Evolutionary conservation across 2,329 filamentous ascomycete genomes (phyloP), one percentile per base, ranked within the genome.

Genomic region (Pezicula neosporulosa): DNA sequence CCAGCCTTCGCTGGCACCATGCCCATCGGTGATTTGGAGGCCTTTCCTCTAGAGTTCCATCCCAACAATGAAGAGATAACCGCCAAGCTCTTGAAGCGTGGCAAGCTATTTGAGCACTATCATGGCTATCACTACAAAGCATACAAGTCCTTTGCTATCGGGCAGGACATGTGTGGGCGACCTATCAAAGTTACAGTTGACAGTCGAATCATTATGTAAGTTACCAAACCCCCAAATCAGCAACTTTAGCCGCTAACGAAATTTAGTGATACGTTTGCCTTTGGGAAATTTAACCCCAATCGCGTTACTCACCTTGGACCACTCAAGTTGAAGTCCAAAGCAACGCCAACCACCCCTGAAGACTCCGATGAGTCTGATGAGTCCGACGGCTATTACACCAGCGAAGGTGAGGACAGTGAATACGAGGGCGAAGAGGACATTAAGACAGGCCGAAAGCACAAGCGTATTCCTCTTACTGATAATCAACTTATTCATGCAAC

Each of bases 71-170:
- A 71, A 0, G 62, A 60, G 5, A 61, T 77, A 3, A 64, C 57
- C 15, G 56, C 58, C 0, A 39, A 61, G 8, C 66, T 78, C 10
- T 56, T 68, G 2, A 66, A 67, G 44, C 69, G 76, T 4, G 77
- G 77, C 1, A 65, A 68, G 44, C 60, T 67, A 15, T 79, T 78
- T 38, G 73, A 77, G 62, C 59, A 60, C 8, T 69, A 77, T 1
- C 70, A 71, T 1, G 76, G 75, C 2, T 73, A 72, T 52, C 69
- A 76, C 53, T 78, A 76, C 64, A 77, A 76, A 62, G 62, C 70
- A 30, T 78, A 77, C 57, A 67, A 59, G 13, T 57, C 55, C 5
- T 56, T 60, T 36, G 51, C 55, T 3, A 50, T 57, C 21, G 58
- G 57, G 6, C 54, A 57, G 35, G 45, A 55, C 24, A 56, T 54